Evolutionary conservation across 2,329 filamentous ascomycete species (phyloP), one percentile per base, ranked within the genome.

Genomic region (Ampelomyces quisqualis): DNA sequence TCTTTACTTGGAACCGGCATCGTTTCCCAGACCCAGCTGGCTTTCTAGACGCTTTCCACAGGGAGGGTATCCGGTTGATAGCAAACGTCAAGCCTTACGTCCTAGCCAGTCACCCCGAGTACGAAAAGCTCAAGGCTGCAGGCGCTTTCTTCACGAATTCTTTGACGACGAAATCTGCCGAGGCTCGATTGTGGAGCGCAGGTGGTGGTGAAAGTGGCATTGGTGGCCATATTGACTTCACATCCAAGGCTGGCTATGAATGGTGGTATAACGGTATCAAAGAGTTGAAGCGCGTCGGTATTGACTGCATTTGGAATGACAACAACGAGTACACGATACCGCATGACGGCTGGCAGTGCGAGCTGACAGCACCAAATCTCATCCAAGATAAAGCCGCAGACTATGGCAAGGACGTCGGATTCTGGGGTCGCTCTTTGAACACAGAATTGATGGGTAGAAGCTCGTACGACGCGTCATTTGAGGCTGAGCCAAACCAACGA

Each of bases 231-330:
- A 79, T 88, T 31, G 85, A 88, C 62, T 88, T 88, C 52, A 86
- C 84, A 0, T 86, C 82, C 0, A 71, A 77, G 15, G 76, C 76
- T 0, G 84, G 81, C 0, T 88, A 80, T 56, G 70, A 81, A 11
- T 88, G 83, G 81, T 88, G 85, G 85, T 84, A 80, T 45, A 72
- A 85, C 1, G 84, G 85, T 2, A 79, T 86, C 7, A 76, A 78
- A 43, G 76, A 74, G 34, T 72, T 88, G 1, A 80, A 80, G 39
- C 69, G 77, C 18, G 68, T 79, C 7, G 84, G 84, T 1, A 84
- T 88, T 40, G 84, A 87, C 51, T 84, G 77, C 33, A 86, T 88
- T 69, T 88, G 85, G 85, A 88, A 88, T 51, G 85, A 88, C 60
- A 88, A 88, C 65, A 88, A 88, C 51, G 85, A 88, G 62, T 88